These are phyloP conservation scores for Hypomontagnella monticulosa DNA, from an alignment of 495 filamentous ascomycete species.

Conservation along the genomic window DNA sequence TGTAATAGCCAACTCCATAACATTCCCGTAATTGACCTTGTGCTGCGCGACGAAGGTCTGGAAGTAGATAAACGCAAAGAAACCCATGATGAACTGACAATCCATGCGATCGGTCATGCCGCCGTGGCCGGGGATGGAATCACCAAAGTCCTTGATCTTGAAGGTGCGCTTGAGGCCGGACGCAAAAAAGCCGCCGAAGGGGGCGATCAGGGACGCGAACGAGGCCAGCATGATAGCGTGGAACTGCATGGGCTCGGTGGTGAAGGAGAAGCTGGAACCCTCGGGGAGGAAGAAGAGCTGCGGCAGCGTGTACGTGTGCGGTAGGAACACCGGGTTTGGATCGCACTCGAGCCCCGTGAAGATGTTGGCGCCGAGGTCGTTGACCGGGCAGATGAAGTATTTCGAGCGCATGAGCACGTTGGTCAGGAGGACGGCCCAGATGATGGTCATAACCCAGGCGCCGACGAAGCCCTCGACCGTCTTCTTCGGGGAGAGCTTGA, in stretches of 20 bases:
- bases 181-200: conserved; percentile 98
- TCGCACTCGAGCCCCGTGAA: conserved; percentile 90
- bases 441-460: conserved; percentile 93
- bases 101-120: conserved; percentile 99
- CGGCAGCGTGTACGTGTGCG: conserved; percentile 83
- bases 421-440: conserved; percentile 84
- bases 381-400: conserved; percentile 99
- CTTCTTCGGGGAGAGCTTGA: conserved; percentile 99
- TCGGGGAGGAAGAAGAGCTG: conserved; percentile 66
- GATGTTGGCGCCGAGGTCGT: conserved; percentile 92
- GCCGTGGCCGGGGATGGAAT: conserved; percentile 96
- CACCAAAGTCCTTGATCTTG: conserved; percentile 99
- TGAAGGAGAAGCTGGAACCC: conserved; percentile 63
- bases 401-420: conserved; percentile 90
- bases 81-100: conserved; percentile 99
- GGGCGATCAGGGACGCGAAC: conserved; percentile 96
- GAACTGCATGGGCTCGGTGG: conserved; percentile 90
- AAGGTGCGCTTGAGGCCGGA: conserved; percentile 98
- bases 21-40: conserved; percentile 79
- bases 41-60: conserved; percentile 94
- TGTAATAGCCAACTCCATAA: conserved; percentile 89
- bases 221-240: conserved; percentile 91
- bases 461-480: conserved; percentile 98
- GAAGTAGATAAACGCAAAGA: conserved; percentile 98
- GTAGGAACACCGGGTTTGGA: conserved; percentile 91